phyloP scores from a whole-genome alignment of 164 flowering plant genomes.

The Warburgia ugandensis region DNA sequence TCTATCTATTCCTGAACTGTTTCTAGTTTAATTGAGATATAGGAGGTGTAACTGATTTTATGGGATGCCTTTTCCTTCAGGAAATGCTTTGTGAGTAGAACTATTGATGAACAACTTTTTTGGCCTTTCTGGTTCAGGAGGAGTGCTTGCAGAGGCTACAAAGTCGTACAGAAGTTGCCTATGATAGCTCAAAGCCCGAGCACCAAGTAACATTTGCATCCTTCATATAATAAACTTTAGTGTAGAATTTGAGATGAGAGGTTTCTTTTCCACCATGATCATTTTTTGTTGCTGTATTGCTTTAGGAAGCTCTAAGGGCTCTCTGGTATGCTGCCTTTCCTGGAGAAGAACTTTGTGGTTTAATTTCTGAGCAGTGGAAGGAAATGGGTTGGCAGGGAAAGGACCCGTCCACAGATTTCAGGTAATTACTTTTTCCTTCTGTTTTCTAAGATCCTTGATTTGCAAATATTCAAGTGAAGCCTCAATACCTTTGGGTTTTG shows the following conservation, averaged over 20 bases:
- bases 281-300: conserved; percentile 5
- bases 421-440: conserved; percentile 7
- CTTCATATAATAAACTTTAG: no score
- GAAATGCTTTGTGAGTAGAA: no score
- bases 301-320: conserved; percentile 23
- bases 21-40: no score
- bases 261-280: not conserved
- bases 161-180: conserved; percentile 68
- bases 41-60: no score
- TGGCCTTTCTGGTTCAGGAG: conserved; percentile 44
- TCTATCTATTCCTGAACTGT: no score
- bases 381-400: conserved; percentile 34
- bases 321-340: conserved; percentile 27
- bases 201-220: conserved; percentile 55
- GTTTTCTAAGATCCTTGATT: not conserved
- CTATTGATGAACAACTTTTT: no score
- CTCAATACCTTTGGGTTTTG: not conserved
- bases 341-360: conserved; percentile 21
- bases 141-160: conserved; percentile 79
- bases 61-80: no score
- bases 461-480: not conserved
- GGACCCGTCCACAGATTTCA: conserved; percentile 28
- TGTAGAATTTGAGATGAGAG: not conserved
- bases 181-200: conserved; percentile 73
- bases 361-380: conserved; percentile 29